Percentiles rank a stretch among this genome's conserved stretches.
Evolutionary conservation across 495 filamentous ascomycete genomes (phyloP).

Genomic region (Aspergillus heteromorphus): DNA sequence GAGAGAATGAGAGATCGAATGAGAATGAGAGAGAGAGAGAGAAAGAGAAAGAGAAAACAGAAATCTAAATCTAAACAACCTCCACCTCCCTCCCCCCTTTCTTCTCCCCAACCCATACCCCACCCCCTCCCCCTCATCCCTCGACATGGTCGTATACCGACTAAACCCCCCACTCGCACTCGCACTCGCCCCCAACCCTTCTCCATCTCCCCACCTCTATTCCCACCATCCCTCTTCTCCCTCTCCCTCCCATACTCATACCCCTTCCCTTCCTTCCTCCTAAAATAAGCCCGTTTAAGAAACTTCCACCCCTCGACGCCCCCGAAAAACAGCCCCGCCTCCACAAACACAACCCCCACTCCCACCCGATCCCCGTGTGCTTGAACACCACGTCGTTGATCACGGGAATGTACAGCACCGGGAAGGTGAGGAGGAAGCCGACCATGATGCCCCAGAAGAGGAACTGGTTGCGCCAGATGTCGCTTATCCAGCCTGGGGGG

Average conservation of each 20-base stretch:
- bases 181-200: no score
- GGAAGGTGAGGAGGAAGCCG: slow-evolving; percentile 67
- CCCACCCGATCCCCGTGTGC: slow-evolving; percentile 66
- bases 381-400: slow-evolving; percentile 67
- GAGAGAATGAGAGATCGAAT: no score
- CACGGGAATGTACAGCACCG: slow-evolving; percentile 65
- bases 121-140: no score
- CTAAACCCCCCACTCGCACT: no score
- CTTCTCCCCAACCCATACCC: not conserved
- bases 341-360: slow-evolving; percentile 60
- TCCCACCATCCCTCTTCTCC: not conserved
- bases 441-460: slow-evolving; percentile 64
- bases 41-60: no score
- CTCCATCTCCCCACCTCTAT: slow-evolving; percentile 10
- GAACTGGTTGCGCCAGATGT: slow-evolving; percentile 68
- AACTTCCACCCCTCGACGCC: slow-evolving; percentile 67
- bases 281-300: slow-evolving; percentile 52
- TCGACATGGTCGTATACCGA: no score
- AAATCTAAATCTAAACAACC: slow-evolving; percentile 11
- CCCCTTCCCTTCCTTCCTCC: slow-evolving; percentile 10
- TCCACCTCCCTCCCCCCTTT: not conserved
- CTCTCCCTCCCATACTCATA: not conserved
- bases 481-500: slow-evolving; percentile 38
- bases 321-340: slow-evolving; percentile 54
- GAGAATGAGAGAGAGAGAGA: no score